Conservation (phyloP, 345 rosid species). For the Microthlaspi erraticum region DNA sequence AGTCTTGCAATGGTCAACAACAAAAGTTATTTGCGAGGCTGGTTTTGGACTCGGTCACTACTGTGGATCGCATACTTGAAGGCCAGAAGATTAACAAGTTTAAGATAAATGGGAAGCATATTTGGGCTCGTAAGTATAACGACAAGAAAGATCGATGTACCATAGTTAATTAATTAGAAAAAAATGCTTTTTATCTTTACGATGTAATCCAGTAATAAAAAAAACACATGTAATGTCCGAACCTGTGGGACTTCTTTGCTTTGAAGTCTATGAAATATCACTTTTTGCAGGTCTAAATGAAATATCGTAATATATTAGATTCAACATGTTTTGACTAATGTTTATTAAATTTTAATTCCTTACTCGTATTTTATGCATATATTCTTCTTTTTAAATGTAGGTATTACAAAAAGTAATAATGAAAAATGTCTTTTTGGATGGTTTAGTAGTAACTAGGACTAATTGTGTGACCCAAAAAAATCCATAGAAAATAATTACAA, state of each 20-base stretch:
- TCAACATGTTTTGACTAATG: not conserved
- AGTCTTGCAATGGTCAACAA: not conserved
- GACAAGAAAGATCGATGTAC: not conserved
- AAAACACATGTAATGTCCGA: constrained; percentile 24
- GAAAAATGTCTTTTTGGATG: not conserved
- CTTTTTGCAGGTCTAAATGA: not conserved
- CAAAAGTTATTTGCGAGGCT: constrained; percentile 36
- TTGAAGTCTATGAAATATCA: not conserved
- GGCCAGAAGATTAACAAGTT: constrained; percentile 28
- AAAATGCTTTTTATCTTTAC: constrained; percentile 19
- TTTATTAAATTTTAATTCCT: not conserved
- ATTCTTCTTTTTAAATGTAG: not conserved
- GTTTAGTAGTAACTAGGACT: not conserved
- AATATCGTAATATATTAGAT: too few relatives aligned
- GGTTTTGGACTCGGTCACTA: constrained; percentile 33
- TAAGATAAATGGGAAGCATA: constrained; percentile 41
- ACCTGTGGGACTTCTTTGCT: not conserved
- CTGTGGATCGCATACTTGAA: constrained; percentile 30
- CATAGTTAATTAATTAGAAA: not conserved
- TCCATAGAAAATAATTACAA: constrained; percentile 6
- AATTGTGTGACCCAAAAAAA: not conserved
- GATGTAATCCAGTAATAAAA: not conserved
- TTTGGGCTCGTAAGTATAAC: constrained; percentile 49
- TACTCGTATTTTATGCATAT: not conserved
- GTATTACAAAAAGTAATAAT: not conserved